Conservation (phyloP, 768 basidiomycete genomes). For the Rhodotorula toruloides region DNA sequence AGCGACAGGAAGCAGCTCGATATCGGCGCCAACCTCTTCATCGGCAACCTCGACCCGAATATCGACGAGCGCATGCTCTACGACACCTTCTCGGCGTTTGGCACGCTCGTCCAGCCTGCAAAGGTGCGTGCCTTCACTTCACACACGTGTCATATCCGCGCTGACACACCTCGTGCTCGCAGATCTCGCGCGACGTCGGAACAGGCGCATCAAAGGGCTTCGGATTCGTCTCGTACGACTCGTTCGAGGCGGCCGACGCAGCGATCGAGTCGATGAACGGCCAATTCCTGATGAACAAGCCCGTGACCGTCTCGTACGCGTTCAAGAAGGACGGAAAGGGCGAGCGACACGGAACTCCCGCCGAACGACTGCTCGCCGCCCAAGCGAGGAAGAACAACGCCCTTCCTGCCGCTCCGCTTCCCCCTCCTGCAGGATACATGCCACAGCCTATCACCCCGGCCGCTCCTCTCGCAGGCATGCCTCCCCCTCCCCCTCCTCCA, state of each 20-base stretch:
- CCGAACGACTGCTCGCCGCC: constrained; percentile 90
- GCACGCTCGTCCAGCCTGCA: constrained; percentile 82
- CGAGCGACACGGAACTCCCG: constrained; percentile 90
- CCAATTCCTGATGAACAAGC: constrained; percentile 97
- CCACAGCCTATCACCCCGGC: neutral
- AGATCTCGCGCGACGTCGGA: constrained; percentile 88
- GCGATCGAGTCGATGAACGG: constrained; percentile 95
- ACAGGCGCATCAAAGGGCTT: constrained; percentile 88
- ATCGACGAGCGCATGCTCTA: constrained; percentile 89
- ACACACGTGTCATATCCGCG: neutral
- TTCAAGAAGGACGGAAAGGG: constrained; percentile 99
- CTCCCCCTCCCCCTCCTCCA: constrained; percentile 2
- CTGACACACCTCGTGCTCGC: neutral
- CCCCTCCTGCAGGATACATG: no score
- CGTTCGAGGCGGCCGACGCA: constrained; percentile 94
- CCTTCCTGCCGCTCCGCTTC: constrained; percentile 51
- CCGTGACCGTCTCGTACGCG: constrained; percentile 92
- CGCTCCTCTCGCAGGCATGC: neutral
- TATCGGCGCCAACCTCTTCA: constrained; percentile 94
- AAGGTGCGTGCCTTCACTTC: constrained; percentile 55
- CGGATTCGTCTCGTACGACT: constrained; percentile 93
- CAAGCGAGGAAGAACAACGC: constrained; percentile 96
- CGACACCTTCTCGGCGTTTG: constrained; percentile 93
- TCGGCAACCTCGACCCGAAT: constrained; percentile 89
- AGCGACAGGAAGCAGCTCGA: constrained; percentile 98